Percentiles rank a stretch among this genome's conserved stretches.
phyloP scores from a whole-genome alignment of 2,329 filamentous ascomycete genomes.

The Pestalotiopsis sp. region DNA sequence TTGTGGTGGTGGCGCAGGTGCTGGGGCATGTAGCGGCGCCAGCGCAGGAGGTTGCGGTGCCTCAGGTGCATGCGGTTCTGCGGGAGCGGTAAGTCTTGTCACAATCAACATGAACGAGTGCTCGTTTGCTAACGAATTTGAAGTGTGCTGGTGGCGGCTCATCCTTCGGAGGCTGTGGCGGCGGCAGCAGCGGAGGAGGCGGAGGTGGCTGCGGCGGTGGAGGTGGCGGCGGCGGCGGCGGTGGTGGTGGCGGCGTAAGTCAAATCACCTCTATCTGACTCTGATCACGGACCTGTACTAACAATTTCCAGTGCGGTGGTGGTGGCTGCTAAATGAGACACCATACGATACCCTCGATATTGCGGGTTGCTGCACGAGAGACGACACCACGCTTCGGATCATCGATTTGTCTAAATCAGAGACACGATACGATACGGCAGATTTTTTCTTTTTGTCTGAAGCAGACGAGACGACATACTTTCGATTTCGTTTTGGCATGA shows the following conservation, averaged over 20 bases:
- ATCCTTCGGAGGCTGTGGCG: slow-evolving; percentile 30
- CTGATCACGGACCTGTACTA: neutral
- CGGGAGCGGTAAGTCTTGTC: slow-evolving; percentile 19
- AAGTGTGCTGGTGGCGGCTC: slow-evolving; percentile 35
- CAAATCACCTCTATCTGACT: neutral
- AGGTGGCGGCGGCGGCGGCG: slow-evolving; percentile 23
- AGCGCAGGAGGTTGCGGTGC: slow-evolving; percentile 33
- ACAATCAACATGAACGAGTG: neutral
- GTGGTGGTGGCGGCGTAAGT: slow-evolving; percentile 19
- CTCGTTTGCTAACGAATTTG: neutral
- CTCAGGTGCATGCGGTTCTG: slow-evolving; percentile 30
- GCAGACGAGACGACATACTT: no score
- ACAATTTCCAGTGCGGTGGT: slow-evolving; percentile 21
- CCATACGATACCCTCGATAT: neutral
- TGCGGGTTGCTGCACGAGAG: no score
- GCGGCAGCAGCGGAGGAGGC: slow-evolving; percentile 21
- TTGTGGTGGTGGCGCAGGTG: slow-evolving; percentile 40
- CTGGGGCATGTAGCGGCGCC: slow-evolving; percentile 41
- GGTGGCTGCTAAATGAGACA: slow-evolving; percentile 17
- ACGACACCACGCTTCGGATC: no score
- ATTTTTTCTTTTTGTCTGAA: no score
- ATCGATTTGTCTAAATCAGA: no score
- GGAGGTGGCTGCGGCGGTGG: slow-evolving; percentile 29
- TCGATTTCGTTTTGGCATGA: no score
- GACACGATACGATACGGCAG: no score